These are phyloP conservation scores for Gossypium aridum DNA, from an alignment of 441 rosid species.

Conservation along the genomic window DNA sequence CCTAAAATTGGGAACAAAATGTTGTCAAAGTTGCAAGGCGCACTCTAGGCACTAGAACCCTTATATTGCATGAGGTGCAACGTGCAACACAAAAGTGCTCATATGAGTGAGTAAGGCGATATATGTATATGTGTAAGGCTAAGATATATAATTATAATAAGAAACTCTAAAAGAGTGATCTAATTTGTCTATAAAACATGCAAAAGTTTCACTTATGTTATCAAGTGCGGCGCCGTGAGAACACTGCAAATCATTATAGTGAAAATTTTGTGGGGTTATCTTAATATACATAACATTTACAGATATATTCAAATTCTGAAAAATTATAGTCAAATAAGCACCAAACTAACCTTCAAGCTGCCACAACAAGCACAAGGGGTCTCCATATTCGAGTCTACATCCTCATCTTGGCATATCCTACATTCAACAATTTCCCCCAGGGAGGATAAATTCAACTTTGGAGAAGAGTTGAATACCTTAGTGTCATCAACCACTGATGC, in stretches of 20 bases:
- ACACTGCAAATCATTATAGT: neutral
- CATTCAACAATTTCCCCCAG: slow-evolving; percentile 62
- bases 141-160: neutral
- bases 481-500: slow-evolving; percentile 28
- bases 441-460: slow-evolving; percentile 34
- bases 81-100: neutral
- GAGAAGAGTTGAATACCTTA: slow-evolving; percentile 23
- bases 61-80: neutral
- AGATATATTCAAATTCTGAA: neutral
- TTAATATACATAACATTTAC: neutral
- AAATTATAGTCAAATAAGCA: neutral
- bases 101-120: neutral
- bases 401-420: slow-evolving; percentile 94
- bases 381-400: slow-evolving; percentile 81
- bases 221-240: neutral
- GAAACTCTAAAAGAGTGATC: neutral
- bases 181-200: neutral
- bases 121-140: neutral
- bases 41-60: neutral
- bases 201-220: neutral
- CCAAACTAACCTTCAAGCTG: slow-evolving; percentile 69
- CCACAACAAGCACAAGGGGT: slow-evolving; percentile 90
- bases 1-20: neutral
- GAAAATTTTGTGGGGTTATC: neutral
- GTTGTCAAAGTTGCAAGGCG: neutral